Evolutionary conservation across 441 rosid genomes (phyloP), one percentile per base, ranked within the genome.

Genomic region (Populus hybrid): DNA sequence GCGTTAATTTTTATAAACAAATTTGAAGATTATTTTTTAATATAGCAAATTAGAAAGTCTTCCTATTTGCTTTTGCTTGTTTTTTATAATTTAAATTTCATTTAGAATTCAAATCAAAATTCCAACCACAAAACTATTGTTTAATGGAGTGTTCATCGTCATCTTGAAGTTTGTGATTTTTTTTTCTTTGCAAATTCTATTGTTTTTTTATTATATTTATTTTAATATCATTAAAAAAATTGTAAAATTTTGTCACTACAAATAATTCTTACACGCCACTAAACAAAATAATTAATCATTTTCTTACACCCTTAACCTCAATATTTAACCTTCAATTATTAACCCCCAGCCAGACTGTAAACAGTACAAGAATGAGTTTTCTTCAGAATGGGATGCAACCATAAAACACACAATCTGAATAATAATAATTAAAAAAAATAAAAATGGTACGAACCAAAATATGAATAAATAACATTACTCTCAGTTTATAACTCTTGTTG

Each of bases 401-500:
- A 14, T 4, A 50, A 14, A 50, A 3, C 56, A 4, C 56, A 45
- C 56, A 14, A 50, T 50, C 56, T 14, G 56, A 16, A 45, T 45
- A 45, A 12, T 12, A 45, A 12, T 11, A 3, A 45, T 1, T 24
- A 24, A 10, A 11, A 11, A 11, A 42, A 36, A n/a, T n/a, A 36
- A 36, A 36, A 50, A 14, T 4, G 56, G 56, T 1, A 50, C 56
- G 56, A 4, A 50, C 20, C 20, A 50, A 50, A 50, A 50, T 16
- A 14, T 50, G 56, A 50, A 50, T 14, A 14, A 50, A 50, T 50
- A 50, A 50, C 20, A 14, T 14, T 0, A 38, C 6, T 50, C 56
- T 5, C 20, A 16, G 20, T 50, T 50, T 50, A 16, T 50, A 45
- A 45, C 64, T 50, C 35, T 82, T 77, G 74, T 76, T 79, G 42